phyloP scores from a whole-genome alignment of 306 rosid genomes.

The Cucurbita ficifolia region DNA sequence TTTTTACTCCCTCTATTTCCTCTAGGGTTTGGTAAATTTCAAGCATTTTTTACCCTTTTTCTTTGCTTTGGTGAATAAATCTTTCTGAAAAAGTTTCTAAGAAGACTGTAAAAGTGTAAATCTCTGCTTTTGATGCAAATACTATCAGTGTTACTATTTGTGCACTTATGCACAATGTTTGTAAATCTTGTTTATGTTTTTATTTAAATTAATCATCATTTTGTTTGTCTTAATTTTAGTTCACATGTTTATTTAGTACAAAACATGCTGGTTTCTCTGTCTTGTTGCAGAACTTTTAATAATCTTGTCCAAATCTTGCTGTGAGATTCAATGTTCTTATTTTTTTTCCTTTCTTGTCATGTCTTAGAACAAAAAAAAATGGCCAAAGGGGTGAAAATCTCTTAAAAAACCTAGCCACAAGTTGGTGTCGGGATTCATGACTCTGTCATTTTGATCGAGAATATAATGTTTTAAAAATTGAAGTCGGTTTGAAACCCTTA shows the following conservation, averaged over 20 bases:
- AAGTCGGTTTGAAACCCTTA: background rate
- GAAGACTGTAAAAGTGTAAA: constrained; percentile 1
- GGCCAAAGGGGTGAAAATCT: too few species aligned
- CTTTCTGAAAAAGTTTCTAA: constrained; percentile 4
- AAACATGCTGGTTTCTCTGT: background rate
- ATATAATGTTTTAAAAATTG: too few species aligned
- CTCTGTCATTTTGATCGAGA: background rate
- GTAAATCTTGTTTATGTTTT: background rate
- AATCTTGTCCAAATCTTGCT: background rate
- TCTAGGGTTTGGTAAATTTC: constrained; percentile 6
- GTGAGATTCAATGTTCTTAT: background rate
- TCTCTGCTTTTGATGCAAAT: constrained; percentile 12
- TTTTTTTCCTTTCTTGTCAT: background rate
- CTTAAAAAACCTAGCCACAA: too few species aligned
- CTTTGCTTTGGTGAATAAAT: background rate
- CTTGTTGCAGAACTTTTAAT: background rate
- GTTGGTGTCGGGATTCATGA: background rate
- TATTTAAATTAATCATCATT: too few species aligned
- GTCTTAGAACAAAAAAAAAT: too few species aligned
- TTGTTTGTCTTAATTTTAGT: background rate
- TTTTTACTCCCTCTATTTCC: background rate
- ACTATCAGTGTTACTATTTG: constrained; percentile 7
- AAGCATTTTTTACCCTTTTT: background rate
- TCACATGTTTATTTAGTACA: background rate
- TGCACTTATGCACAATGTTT: background rate